Evolutionary conservation across 495 filamentous ascomycete species (phyloP).

Genomic region (Tuber calosporum): DNA sequence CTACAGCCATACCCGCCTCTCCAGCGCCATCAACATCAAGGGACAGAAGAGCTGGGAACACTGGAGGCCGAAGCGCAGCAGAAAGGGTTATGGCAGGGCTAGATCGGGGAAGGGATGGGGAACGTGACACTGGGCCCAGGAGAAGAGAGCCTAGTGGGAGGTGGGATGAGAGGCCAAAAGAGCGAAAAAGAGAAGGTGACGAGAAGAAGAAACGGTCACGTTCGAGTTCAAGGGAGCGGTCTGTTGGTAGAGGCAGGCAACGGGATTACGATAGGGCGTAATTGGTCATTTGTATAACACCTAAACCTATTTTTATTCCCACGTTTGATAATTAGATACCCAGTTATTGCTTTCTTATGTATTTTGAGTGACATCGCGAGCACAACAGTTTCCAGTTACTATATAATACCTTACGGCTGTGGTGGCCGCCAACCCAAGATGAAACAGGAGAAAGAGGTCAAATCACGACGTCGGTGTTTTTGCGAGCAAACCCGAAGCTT

Average conservation of each 20-base stretch:
- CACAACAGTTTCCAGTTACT: not conserved
- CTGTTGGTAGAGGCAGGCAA: conserved; percentile 23
- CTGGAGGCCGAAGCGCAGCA: conserved; percentile 42
- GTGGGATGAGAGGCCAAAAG: conserved; percentile 30
- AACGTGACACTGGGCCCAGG: conserved; percentile 35
- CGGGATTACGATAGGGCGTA: conserved; percentile 14
- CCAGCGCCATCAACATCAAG: conserved; percentile 33
- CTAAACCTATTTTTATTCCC: not conserved
- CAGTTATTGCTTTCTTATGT: not conserved
- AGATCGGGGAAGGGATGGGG: conserved; percentile 40
- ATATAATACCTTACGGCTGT: not conserved
- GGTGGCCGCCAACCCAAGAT: not conserved
- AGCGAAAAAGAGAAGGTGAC: conserved; percentile 36
- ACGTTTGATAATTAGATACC: conserved; percentile 2
- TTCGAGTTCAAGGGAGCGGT: conserved; percentile 25
- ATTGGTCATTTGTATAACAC: not conserved
- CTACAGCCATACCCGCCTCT: conserved; percentile 38
- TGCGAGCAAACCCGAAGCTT: not conserved
- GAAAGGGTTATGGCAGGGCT: conserved; percentile 45
- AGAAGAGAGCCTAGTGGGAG: conserved; percentile 11
- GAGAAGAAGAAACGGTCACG: conserved; percentile 31
- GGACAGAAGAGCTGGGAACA: conserved; percentile 20
- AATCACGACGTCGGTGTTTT: not conserved
- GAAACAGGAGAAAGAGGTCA: not conserved
- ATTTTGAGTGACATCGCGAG: not conserved